Evolutionary conservation across 495 filamentous ascomycete genomes (phyloP).

Genomic region (Echria macrotheca): DNA sequence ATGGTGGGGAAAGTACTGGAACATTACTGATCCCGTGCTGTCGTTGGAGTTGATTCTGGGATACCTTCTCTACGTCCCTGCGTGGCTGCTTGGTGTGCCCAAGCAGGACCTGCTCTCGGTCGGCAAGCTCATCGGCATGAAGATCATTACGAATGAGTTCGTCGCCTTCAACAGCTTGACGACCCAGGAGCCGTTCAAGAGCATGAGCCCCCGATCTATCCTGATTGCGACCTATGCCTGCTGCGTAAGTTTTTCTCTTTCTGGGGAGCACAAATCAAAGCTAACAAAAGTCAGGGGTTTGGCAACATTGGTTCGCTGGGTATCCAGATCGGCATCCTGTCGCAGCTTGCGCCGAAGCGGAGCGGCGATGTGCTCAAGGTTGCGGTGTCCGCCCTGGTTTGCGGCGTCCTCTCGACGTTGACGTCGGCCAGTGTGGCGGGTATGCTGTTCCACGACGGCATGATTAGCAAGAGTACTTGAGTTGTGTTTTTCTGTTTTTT

Average conservation of each 20-base stretch:
- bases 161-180: conserved; percentile 55
- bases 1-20: conserved; percentile 86
- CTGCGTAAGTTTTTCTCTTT: conserved; percentile 56
- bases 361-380: conserved; percentile 69
- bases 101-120: conserved; percentile 66
- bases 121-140: conserved; percentile 72
- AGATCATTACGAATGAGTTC: conserved; percentile 74
- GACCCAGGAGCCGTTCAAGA: conserved; percentile 55
- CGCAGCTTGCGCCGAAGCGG: conserved; percentile 70
- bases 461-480: background rate
- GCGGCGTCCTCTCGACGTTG: conserved; percentile 72
- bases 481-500: too few species aligned
- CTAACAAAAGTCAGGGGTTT: conserved; percentile 67
- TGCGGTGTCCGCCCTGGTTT: conserved; percentile 70
- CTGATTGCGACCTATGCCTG: conserved; percentile 86
- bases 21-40: conserved; percentile 53
- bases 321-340: conserved; percentile 79
- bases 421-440: conserved; percentile 80
- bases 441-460: conserved; percentile 30
- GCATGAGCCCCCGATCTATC: conserved; percentile 61
- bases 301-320: conserved; percentile 78
- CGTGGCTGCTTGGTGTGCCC: conserved; percentile 82
- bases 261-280: conserved; percentile 41
- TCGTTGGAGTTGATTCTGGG: conserved; percentile 74
- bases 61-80: conserved; percentile 77